Evolutionary conservation across 148 eudicot genomes (phyloP).

Genomic region (Camellia japonica): DNA sequence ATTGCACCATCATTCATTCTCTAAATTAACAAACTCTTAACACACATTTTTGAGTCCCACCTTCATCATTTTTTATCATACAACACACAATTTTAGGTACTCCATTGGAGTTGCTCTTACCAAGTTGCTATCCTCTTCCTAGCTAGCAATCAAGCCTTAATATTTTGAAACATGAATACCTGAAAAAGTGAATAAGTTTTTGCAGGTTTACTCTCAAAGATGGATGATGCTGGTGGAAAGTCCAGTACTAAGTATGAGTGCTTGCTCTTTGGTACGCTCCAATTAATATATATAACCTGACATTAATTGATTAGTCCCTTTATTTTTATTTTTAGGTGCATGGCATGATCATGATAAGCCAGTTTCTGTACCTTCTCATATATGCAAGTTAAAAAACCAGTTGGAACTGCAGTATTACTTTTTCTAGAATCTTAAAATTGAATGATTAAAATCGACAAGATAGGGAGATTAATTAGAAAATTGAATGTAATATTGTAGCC

Average conservation of each 20-base stretch:
- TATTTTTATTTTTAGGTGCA: neutral
- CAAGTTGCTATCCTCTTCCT: neutral
- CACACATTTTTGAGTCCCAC: too few species aligned
- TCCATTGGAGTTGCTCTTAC: too few species aligned
- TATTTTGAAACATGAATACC: neutral
- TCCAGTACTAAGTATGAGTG: constrained; percentile 57
- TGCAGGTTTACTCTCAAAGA: constrained; percentile 19
- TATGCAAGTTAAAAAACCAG: neutral
- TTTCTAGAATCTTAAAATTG: too few species aligned
- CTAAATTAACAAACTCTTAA: too few species aligned
- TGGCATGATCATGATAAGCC: neutral
- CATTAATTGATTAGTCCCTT: too few species aligned
- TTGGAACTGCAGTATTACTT: too few species aligned
- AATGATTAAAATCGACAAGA: too few species aligned
- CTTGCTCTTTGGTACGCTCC: constrained; percentile 65
- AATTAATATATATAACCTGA: neutral
- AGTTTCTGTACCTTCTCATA: neutral
- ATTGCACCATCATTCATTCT: too few species aligned
- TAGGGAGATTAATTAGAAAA: neutral
- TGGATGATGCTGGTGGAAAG: constrained; percentile 49
- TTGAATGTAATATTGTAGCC: neutral
- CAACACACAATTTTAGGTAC: too few species aligned
- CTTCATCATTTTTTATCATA: too few species aligned
- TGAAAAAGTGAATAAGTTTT: neutral
- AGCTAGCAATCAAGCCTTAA: neutral